Evolutionary conservation across 2,329 filamentous ascomycete species (phyloP).

Genomic region (Aspergillus eucalypticola): DNA sequence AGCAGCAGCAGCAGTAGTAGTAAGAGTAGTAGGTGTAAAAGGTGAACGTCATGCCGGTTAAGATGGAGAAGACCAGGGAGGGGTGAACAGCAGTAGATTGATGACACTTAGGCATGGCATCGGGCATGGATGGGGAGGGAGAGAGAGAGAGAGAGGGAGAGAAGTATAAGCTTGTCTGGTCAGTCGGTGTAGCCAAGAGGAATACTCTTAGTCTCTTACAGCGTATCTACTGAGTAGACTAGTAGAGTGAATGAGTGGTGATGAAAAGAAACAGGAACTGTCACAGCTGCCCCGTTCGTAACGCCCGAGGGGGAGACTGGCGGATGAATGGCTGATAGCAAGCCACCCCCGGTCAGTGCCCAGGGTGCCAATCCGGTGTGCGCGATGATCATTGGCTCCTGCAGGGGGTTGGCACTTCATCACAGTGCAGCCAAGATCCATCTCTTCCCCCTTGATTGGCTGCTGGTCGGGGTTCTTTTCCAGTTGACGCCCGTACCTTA

Average conservation of each 20-base stretch:
- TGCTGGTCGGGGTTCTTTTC: background rate
- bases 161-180: background rate
- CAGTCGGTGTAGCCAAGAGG: background rate
- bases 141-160: background rate
- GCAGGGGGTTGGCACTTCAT: constrained; percentile 21
- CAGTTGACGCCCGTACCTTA: background rate
- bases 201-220: no score
- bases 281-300: background rate
- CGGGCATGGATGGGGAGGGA: background rate
- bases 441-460: constrained; percentile 12
- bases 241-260: no score
- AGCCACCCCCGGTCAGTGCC: background rate
- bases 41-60: background rate
- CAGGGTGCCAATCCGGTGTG: constrained; percentile 1
- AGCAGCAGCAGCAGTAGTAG: constrained; percentile 16
- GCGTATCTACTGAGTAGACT: no score
- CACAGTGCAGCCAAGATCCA: constrained; percentile 20
- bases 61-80: background rate
- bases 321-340: background rate
- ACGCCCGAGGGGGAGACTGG: background rate
- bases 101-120: background rate
- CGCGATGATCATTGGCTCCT: constrained; percentile 16
- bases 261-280: no score
- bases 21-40: constrained; percentile 13
- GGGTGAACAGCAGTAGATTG: background rate